Evolutionary conservation across 1,284 basidiomycete species (phyloP).

Genomic region (Trichosporon coremiiforme): DNA sequence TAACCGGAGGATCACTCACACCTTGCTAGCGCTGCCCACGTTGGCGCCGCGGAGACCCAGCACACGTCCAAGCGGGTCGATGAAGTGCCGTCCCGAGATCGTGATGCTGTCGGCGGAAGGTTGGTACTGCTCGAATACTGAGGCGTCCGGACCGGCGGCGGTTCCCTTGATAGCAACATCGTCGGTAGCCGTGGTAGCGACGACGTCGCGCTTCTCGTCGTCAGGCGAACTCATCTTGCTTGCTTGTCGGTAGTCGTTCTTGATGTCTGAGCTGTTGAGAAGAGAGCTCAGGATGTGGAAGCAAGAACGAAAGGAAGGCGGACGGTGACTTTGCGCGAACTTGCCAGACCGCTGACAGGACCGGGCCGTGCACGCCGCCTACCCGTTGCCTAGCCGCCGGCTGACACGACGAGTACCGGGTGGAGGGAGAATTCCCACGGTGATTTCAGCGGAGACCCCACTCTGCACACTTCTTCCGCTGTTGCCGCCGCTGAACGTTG

Average conservation of each 20-base stretch:
- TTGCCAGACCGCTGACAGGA: background rate
- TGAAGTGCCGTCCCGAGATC: slow-evolving; percentile 67
- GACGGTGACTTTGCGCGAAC: background rate
- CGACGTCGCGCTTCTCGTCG: background rate
- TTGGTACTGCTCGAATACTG: slow-evolving; percentile 22
- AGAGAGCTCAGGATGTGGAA: background rate
- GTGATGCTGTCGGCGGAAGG: slow-evolving; percentile 32
- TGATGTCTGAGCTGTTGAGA: background rate
- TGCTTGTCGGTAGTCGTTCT: background rate
- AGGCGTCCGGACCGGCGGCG: background rate
- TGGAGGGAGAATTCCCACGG: slow-evolving; percentile 1
- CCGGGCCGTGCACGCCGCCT: background rate
- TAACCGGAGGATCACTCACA: slow-evolving; percentile 68
- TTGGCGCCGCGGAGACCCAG: slow-evolving; percentile 79
- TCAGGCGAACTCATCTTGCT: background rate
- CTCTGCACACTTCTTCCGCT: background rate
- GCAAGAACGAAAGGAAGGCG: background rate
- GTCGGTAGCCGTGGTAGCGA: background rate
- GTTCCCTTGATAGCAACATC: background rate
- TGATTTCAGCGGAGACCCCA: background rate
- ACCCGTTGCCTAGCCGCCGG: background rate
- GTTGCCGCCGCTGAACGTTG: background rate
- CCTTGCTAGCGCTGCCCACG: slow-evolving; percentile 74
- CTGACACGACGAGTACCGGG: background rate
- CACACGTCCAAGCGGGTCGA: slow-evolving; percentile 74